These are phyloP conservation scores for Fusarium avenaceum DNA, from an alignment of 2,329 filamentous ascomycete genomes.

Conservation along the genomic window DNA sequence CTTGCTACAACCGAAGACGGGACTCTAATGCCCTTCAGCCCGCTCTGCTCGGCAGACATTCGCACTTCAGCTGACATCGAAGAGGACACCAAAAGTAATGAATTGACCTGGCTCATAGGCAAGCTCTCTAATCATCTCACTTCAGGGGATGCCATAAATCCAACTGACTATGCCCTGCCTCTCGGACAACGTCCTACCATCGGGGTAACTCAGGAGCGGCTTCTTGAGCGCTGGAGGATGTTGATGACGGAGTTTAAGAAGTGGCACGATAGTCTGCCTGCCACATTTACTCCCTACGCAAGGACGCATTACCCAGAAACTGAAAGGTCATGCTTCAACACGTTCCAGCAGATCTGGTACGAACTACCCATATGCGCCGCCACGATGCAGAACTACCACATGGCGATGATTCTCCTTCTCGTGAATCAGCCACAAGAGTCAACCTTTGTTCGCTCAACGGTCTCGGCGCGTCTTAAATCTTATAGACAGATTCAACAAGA, in stretches of 20 bases:
- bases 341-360: slow-evolving; percentile 72
- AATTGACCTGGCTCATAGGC: slow-evolving; percentile 74
- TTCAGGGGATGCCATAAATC: slow-evolving; percentile 63
- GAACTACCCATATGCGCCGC: slow-evolving; percentile 73
- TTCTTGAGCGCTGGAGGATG: slow-evolving; percentile 39
- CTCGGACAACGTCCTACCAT: slow-evolving; percentile 30
- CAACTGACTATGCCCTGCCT: slow-evolving; percentile 47
- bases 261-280: slow-evolving; percentile 36
- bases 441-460: slow-evolving; percentile 43
- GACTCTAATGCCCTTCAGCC: slow-evolving; percentile 46
- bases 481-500: slow-evolving; percentile 38
- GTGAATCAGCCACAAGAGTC: slow-evolving; percentile 60
- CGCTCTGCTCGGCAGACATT: slow-evolving; percentile 57
- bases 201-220: slow-evolving; percentile 41
- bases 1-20: slow-evolving; percentile 59
- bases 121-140: slow-evolving; percentile 76
- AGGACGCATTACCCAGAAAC: slow-evolving; percentile 14
- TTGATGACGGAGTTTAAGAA: slow-evolving; percentile 32
- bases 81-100: slow-evolving; percentile 74
- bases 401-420: slow-evolving; percentile 71
- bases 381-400: slow-evolving; percentile 75
- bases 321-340: background rate
- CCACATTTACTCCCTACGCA: slow-evolving; percentile 33
- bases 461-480: slow-evolving; percentile 38
- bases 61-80: slow-evolving; percentile 65